phyloP scores from a whole-genome alignment of 169 alveolate genomes.

The Pseudocohnilembus persalinus region DNA sequence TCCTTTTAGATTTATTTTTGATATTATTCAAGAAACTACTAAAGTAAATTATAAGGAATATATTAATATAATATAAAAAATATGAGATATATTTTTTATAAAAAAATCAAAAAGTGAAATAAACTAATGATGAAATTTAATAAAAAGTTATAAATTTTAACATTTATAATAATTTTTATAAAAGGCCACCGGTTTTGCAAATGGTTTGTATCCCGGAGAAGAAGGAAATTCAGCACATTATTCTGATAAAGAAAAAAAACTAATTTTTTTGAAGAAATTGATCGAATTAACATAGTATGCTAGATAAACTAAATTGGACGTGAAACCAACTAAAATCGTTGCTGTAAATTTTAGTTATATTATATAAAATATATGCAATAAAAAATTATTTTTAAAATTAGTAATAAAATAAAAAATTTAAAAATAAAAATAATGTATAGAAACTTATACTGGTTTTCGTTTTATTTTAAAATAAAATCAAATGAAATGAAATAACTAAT shows the following conservation, averaged over 20 bases:
- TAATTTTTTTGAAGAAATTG: conserved; percentile 65
- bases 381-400: too few species aligned
- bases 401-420: too few species aligned
- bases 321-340: conserved; percentile 70
- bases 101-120: too few species aligned
- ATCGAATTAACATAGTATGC: conserved; percentile 66
- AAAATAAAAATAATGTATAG: too few species aligned
- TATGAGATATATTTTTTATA: too few species aligned
- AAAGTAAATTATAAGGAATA: conserved; percentile 27
- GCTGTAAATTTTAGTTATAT: conserved; percentile 47
- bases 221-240: conserved; percentile 70
- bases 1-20: conserved; percentile 80
- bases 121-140: too few species aligned
- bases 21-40: conserved; percentile 71
- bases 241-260: conserved; percentile 66
- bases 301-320: conserved; percentile 66
- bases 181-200: conserved; percentile 67
- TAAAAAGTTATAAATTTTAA: too few species aligned
- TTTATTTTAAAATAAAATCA: too few species aligned
- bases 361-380: too few species aligned
- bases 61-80: too few species aligned
- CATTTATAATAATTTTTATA: background rate
- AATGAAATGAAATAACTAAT: too few species aligned
- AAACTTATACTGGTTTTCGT: too few species aligned
- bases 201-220: conserved; percentile 69